Evolutionary conservation across 2,329 filamentous ascomycete genomes (phyloP), one percentile per base, ranked within the genome.

Genomic region (Lasiodiplodia sp.): DNA sequence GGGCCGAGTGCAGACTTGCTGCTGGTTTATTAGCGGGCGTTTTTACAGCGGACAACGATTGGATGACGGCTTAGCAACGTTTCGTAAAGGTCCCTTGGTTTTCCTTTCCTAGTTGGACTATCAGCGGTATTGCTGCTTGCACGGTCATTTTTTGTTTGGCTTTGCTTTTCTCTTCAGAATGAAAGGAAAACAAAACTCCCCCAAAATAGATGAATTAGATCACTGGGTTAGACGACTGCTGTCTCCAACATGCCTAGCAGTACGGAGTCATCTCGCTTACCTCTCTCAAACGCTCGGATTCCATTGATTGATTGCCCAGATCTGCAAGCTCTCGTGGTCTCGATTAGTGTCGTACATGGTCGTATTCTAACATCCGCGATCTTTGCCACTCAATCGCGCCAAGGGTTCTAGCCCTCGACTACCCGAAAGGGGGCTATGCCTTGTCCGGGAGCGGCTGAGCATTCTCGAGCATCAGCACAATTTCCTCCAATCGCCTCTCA

Each of bases 21-120:
- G 44, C 60, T 64, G 44, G 60, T 18, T 64, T 64, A 64, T 64
- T 64, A 64, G 60, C 60, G 60, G 60, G 60, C 60, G 60, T 64
- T 57, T 34, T 63, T 28, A 37, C 60, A 52, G 28, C 18, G 40
- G 58, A 16, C 21, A 49, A 40, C 31, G n/a, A 25, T 31, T 64
- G 60, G 47, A 64, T 38, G 60, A 64, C 47, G 60, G 60, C 25
- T 52, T 11, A 21, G 52, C 37, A 49, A 64, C 31, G 60, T 47
- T 23, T 38, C 4, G 60, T 23, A 64, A 52, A 64, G 60, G 44
- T 28, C 14, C 40, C 14, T 40, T 34, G 38, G 31, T 18, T 47
- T 60, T 58, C n/a, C 40, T 53, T 28, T 37, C 31, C 51, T 21
- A 18, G 12, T 52, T 52, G 60, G 31, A 5, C 38, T 10, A 37